Evolutionary conservation across 257 asterid genomes (phyloP).

Genomic region (Salvia hispanica): DNA sequence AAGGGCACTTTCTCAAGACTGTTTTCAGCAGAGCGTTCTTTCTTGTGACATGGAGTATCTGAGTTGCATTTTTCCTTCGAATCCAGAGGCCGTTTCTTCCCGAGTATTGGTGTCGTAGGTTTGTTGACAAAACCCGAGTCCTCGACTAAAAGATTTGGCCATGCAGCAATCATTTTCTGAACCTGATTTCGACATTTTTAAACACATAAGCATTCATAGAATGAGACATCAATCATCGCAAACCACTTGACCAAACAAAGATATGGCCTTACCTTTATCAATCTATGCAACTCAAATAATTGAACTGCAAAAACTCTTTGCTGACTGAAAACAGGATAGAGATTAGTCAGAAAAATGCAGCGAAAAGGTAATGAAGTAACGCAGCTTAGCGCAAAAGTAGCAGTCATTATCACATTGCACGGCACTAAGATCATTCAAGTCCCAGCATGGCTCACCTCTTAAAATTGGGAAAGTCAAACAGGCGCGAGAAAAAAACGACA

Average conservation of each 20-base stretch:
- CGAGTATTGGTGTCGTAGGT: slow-evolving; percentile 44
- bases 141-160: slow-evolving; percentile 62
- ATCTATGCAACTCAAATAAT: slow-evolving; percentile 92
- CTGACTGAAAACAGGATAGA: slow-evolving; percentile 55
- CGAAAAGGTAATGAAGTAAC: not conserved
- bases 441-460: slow-evolving; percentile 23
- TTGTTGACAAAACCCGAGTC: slow-evolving; percentile 44
- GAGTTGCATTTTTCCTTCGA: slow-evolving; percentile 44
- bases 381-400: slow-evolving; percentile 15
- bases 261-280: slow-evolving; percentile 59
- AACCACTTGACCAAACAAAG: not conserved
- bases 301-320: slow-evolving; percentile 91
- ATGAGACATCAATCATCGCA: not conserved
- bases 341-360: slow-evolving; percentile 9
- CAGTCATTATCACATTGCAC: not conserved
- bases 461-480: not conserved
- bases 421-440: not conserved
- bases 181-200: slow-evolving; percentile 51
- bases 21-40: slow-evolving; percentile 71
- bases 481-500: not conserved
- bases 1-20: slow-evolving; percentile 46
- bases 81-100: slow-evolving; percentile 53
- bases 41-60: slow-evolving; percentile 42
- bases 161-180: slow-evolving; percentile 68
- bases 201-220: not conserved